Conservation (phyloP, 2,329 filamentous ascomycete genomes). For the Parascedosporium putredinis region DNA sequence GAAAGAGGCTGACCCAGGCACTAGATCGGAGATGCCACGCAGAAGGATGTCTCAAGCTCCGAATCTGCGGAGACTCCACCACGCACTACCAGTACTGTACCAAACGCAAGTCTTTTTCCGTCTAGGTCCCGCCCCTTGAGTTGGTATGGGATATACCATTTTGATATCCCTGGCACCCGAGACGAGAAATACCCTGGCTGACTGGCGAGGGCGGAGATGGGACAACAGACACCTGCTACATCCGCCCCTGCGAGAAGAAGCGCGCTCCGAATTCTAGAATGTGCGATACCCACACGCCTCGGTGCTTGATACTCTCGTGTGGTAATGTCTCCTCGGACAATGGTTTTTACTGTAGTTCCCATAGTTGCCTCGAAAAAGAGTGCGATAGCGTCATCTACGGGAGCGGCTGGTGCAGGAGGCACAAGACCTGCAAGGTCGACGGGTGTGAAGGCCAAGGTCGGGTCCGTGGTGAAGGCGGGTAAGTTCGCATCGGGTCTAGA, state of each 20-base stretch:
- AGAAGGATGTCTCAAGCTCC: conserved; percentile 9
- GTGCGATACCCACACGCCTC: conserved; percentile 12
- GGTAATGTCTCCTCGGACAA: conserved; percentile 7
- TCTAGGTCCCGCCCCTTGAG: neutral
- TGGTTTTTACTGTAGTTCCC: conserved; percentile 11
- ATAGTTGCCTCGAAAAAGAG: conserved; percentile 11
- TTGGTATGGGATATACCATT: too few relatives aligned
- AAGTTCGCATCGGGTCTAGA: neutral
- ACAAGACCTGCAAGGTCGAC: conserved; percentile 12
- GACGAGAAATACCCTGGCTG: neutral
- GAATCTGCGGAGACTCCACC: conserved; percentile 10
- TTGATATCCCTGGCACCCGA: neutral
- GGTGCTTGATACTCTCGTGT: conserved; percentile 13
- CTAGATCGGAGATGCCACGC: conserved; percentile 11
- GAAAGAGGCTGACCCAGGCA: neutral
- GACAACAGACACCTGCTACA: conserved; percentile 12
- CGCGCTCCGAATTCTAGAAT: conserved; percentile 8
- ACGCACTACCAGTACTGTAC: conserved; percentile 12
- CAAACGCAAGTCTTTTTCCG: conserved; percentile 9
- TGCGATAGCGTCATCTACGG: conserved; percentile 12
- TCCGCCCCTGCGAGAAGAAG: conserved; percentile 11
- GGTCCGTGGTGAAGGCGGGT: neutral
- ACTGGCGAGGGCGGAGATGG: neutral
- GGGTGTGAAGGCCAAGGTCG: conserved; percentile 8
- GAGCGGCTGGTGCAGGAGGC: conserved; percentile 12